Evolutionary conservation across 2,329 filamentous ascomycete species (phyloP).

Genomic region (Colletotrichum lini): DNA sequence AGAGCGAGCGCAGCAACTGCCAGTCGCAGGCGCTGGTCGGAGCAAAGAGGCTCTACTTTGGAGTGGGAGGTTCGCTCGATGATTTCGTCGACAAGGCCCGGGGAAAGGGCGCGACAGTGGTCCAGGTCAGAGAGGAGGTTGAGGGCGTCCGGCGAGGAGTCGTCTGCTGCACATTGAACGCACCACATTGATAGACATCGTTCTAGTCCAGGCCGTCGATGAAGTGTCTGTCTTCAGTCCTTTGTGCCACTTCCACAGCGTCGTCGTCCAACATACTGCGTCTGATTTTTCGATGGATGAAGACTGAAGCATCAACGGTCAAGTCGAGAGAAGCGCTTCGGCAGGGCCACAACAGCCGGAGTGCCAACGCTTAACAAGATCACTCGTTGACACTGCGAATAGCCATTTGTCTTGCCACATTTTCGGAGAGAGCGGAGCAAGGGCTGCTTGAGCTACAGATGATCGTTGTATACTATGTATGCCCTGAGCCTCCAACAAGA

Average conservation of each 20-base stretch:
- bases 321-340: background rate
- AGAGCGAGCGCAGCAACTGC: constrained; percentile 46
- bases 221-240: constrained; percentile 41
- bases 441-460: background rate
- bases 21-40: constrained; percentile 70
- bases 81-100: constrained; percentile 74
- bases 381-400: background rate
- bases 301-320: background rate
- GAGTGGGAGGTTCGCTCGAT: constrained; percentile 85
- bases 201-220: constrained; percentile 11
- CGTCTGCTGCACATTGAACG: constrained; percentile 62
- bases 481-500: constrained; percentile 3
- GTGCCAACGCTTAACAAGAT: constrained; percentile 4
- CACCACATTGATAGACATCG: constrained; percentile 32
- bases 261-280: background rate
- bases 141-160: constrained; percentile 75
- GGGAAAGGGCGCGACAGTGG: constrained; percentile 63
- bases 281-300: background rate
- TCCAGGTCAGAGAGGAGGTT: constrained; percentile 69
- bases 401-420: background rate
- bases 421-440: background rate
- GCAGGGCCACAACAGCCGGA: background rate
- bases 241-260: constrained; percentile 15
- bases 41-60: constrained; percentile 87
- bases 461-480: background rate